Percentiles rank a stretch among this genome's conserved stretches.
phyloP scores from a whole-genome alignment of 139 green algal species.

The Chlamydomonas schloesseri region DNA sequence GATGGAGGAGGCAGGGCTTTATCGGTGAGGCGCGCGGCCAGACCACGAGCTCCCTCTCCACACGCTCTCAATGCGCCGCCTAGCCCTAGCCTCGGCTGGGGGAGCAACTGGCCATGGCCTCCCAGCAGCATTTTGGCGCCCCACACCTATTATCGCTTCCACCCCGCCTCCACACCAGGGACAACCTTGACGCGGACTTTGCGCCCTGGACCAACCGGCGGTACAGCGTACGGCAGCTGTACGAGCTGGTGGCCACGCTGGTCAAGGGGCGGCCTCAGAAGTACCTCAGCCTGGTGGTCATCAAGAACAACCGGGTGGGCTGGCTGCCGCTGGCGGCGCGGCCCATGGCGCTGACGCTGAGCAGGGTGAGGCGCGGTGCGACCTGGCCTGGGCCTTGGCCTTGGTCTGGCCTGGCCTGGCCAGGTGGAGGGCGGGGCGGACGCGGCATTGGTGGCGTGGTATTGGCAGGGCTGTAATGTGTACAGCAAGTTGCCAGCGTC shows the following conservation, averaged over 20 bases:
- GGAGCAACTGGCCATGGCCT: not conserved
- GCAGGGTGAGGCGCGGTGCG: constrained; percentile 8
- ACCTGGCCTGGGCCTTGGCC: too few relatives aligned
- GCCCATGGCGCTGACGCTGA: constrained; percentile 27
- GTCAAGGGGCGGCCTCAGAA: constrained; percentile 13
- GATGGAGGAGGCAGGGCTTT: not conserved
- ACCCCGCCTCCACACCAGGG: not conserved
- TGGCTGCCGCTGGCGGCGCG: not conserved
- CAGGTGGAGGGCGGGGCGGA: too few relatives aligned
- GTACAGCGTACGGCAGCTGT: constrained; percentile 29
- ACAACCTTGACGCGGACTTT: constrained; percentile 28
- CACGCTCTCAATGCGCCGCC: not conserved
- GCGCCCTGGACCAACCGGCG: not conserved
- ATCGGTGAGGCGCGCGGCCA: too few relatives aligned
- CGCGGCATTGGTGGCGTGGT: too few relatives aligned
- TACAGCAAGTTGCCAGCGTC: too few relatives aligned
- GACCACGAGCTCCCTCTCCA: too few relatives aligned
- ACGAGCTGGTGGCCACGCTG: constrained; percentile 1
- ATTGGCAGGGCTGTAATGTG: too few relatives aligned
- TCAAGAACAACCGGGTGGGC: not conserved
- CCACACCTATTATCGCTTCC: not conserved
- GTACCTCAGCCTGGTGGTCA: constrained; percentile 34
- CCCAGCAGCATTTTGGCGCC: not conserved
- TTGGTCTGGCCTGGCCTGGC: too few relatives aligned
- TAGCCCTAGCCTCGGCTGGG: too few relatives aligned